Conservation (phyloP, 306 rosid species). For the Castanea mollissima region DNA sequence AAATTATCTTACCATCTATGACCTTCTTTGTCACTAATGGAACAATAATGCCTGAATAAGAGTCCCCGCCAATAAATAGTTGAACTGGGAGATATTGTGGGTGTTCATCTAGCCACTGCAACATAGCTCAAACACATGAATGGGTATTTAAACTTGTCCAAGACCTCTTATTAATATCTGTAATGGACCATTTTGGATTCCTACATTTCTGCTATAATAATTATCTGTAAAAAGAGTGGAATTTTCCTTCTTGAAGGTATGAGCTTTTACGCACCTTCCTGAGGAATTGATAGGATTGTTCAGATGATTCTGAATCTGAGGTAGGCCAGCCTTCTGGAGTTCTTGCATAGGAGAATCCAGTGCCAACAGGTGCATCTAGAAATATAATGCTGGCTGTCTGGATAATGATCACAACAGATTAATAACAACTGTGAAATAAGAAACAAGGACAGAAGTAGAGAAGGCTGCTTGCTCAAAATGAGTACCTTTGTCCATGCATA, state of each 20-base stretch:
- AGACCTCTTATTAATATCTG: not conserved
- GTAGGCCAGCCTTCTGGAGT: not conserved
- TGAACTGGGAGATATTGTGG: slow-evolving; percentile 8
- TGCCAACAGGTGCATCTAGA: slow-evolving; percentile 20
- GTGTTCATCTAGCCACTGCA: slow-evolving; percentile 25
- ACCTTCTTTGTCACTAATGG: slow-evolving; percentile 15
- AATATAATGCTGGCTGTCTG: slow-evolving; percentile 26
- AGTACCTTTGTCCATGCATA: slow-evolving; percentile 31
- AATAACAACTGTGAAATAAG: not conserved
- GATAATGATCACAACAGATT: not conserved
- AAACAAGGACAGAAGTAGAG: not conserved
- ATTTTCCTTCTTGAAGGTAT: not conserved
- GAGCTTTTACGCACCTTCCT: slow-evolving; percentile 11
- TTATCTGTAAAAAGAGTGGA: not conserved
- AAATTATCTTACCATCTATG: slow-evolving; percentile 8
- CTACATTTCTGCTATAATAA: not conserved
- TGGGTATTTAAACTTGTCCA: not conserved
- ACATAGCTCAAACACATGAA: not conserved
- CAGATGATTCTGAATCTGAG: slow-evolving; percentile 9
- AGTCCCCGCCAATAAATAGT: slow-evolving; percentile 23
- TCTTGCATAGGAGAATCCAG: slow-evolving; percentile 21
- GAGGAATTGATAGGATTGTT: slow-evolving; percentile 18
- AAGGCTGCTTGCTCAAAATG: not conserved
- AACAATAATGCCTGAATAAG: slow-evolving; percentile 18
- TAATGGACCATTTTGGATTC: not conserved